These are phyloP conservation scores for Claviceps pazoutovae DNA, from an alignment of 2,329 filamentous ascomycete species.

Conservation along the genomic window DNA sequence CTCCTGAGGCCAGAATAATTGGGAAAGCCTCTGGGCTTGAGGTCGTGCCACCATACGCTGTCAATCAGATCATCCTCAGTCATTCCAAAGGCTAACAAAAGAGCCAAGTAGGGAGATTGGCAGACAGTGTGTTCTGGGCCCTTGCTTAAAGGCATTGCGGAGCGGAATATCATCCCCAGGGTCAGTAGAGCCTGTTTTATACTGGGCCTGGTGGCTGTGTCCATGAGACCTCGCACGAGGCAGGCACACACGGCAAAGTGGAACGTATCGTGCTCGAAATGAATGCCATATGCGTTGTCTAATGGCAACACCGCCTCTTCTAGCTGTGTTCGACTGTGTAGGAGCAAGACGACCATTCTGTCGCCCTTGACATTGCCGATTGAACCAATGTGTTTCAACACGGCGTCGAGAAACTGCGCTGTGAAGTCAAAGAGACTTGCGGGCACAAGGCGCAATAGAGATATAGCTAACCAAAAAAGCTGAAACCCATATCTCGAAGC, in stretches of 20 bases:
- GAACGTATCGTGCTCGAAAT: constrained; percentile 50
- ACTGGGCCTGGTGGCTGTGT: constrained; percentile 43
- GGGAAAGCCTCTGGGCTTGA: constrained; percentile 27
- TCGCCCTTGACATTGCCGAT: constrained; percentile 44
- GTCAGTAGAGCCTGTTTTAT: constrained; percentile 47
- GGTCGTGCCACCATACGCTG: constrained; percentile 45
- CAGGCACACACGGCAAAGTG: constrained; percentile 54
- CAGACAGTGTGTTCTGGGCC: constrained; percentile 10
- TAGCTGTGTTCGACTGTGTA: constrained; percentile 46
- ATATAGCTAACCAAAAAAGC: constrained; percentile 57
- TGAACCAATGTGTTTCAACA: constrained; percentile 49
- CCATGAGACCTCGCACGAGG: constrained; percentile 48
- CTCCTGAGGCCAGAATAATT: constrained; percentile 13
- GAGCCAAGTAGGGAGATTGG: constrained; percentile 43
- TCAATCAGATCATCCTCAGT: constrained; percentile 47
- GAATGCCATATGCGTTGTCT: constrained; percentile 52
- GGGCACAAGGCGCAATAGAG: constrained; percentile 50
- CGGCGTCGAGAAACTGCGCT: constrained; percentile 49
- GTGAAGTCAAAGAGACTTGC: constrained; percentile 50
- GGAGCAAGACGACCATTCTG: constrained; percentile 43
- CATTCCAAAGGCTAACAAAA: constrained; percentile 43
- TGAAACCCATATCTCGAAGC: constrained; percentile 55
- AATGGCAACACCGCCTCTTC: constrained; percentile 48
- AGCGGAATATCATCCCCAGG: constrained; percentile 26
- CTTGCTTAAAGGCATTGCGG: not conserved